Conservation (phyloP, 768 basidiomycete species). For the Dioszegia crocea region DNA sequence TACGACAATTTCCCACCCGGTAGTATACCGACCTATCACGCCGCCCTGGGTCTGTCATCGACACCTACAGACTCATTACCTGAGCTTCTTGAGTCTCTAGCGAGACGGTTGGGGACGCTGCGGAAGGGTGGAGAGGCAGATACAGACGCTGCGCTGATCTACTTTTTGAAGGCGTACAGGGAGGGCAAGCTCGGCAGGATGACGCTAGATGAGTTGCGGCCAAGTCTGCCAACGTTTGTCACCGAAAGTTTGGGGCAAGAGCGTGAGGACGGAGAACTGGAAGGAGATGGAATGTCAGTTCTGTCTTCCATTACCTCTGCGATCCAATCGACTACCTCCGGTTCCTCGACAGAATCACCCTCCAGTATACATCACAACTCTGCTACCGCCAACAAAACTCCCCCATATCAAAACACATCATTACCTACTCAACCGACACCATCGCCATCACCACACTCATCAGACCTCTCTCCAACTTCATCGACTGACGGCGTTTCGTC, state of each 20-base stretch:
- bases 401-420: no score
- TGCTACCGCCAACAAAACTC: no score
- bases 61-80: conserved; percentile 61
- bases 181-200: conserved; percentile 50
- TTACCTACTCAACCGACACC: no score
- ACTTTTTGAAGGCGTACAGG: conserved; percentile 86
- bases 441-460: no score
- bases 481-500: background rate
- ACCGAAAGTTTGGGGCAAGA: background rate
- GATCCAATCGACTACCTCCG: background rate
- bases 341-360: background rate
- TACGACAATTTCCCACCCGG: background rate
- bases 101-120: conserved; percentile 73
- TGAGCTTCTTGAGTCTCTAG: conserved; percentile 67
- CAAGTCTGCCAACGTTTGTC: background rate
- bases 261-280: background rate
- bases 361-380: background rate
- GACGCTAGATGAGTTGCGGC: conserved; percentile 46
- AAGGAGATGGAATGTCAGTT: no score
- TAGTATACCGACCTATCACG: background rate
- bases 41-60: conserved; percentile 20
- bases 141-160: conserved; percentile 65
- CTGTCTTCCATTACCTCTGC: no score
- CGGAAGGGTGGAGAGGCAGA: conserved; percentile 71
- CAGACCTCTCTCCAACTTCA: no score